Evolutionary conservation across 176 grass and related monocot genomes (phyloP).

Genomic region (Dendrocalamus sinicus): DNA sequence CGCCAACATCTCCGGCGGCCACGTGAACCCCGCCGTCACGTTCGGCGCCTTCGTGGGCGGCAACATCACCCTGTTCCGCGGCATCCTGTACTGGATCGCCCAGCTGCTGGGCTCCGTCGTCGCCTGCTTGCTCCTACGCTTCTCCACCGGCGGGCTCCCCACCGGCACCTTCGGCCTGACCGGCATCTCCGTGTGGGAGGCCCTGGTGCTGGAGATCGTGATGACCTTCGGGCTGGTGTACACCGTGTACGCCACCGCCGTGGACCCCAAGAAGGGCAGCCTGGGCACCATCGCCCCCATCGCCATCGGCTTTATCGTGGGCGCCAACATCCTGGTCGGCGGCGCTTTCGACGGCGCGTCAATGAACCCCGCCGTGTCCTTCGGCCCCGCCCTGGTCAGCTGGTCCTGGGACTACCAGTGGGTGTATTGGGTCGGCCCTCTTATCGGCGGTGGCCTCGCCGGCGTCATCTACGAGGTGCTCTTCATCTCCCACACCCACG

Average conservation of each 20-base stretch:
- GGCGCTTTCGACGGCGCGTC: slow-evolving; percentile 85
- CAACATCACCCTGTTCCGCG: slow-evolving; percentile 91
- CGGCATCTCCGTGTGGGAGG: slow-evolving; percentile 66
- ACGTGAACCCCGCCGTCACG: slow-evolving; percentile 96
- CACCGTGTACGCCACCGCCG: slow-evolving; percentile 92
- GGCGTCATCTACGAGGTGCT: slow-evolving; percentile 79
- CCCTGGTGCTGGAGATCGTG: slow-evolving; percentile 81
- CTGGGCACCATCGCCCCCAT: slow-evolving; percentile 88
- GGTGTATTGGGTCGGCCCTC: slow-evolving; percentile 94
- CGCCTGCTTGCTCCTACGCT: slow-evolving; percentile 81
- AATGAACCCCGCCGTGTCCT: slow-evolving; percentile 98
- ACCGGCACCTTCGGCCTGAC: slow-evolving; percentile 72
- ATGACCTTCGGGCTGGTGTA: slow-evolving; percentile 99
- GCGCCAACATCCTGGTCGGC: slow-evolving; percentile 88
- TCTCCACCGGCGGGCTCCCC: slow-evolving; percentile 69
- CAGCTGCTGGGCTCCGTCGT: slow-evolving; percentile 81
- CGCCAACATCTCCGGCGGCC: slow-evolving; percentile 97
- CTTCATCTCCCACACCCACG: slow-evolving; percentile 78
- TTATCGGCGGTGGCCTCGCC: slow-evolving; percentile 82
- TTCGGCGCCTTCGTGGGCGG: slow-evolving; percentile 94
- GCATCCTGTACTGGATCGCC: slow-evolving; percentile 86
- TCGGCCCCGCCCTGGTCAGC: slow-evolving; percentile 89
- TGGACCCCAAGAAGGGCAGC: slow-evolving; percentile 87
- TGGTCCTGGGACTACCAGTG: slow-evolving; percentile 88
- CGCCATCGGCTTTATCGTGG: slow-evolving; percentile 95